Percentiles rank a stretch among this genome's conserved stretches.
Conservation (phyloP, 2,329 filamentous ascomycete species). For the Chaetomium strumarium region DNA sequence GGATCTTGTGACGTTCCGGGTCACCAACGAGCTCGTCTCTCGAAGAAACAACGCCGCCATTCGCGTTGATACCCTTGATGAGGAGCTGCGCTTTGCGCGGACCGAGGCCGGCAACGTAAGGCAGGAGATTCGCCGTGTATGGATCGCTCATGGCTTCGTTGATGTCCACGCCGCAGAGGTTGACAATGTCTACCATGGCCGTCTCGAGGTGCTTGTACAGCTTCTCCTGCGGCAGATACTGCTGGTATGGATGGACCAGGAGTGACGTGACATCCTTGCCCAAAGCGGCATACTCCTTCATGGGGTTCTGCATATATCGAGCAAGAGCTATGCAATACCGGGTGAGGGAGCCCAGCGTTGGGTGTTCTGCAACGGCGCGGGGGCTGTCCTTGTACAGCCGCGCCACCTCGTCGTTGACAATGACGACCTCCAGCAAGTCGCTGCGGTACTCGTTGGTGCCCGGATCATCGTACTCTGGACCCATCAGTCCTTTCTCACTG, state of each 20-base stretch:
- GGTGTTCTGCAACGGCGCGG: slow-evolving; percentile 72
- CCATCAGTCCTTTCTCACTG: slow-evolving; percentile 67
- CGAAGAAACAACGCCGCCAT: slow-evolving; percentile 78
- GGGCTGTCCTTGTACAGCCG: slow-evolving; percentile 89
- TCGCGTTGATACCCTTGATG: slow-evolving; percentile 84
- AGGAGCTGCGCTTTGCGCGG: slow-evolving; percentile 83
- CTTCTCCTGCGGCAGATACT: slow-evolving; percentile 81
- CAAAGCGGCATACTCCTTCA: slow-evolving; percentile 93
- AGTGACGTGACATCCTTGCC: slow-evolving; percentile 83
- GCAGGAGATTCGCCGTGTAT: slow-evolving; percentile 80
- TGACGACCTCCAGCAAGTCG: slow-evolving; percentile 78
- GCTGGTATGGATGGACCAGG: slow-evolving; percentile 83
- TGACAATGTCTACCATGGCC: slow-evolving; percentile 98
- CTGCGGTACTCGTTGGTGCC: slow-evolving; percentile 70
- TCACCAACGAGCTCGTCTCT: slow-evolving; percentile 86
- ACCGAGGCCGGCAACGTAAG: slow-evolving; percentile 85
- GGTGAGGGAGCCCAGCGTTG: slow-evolving; percentile 68
- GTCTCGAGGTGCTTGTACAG: slow-evolving; percentile 81
- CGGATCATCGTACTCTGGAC: slow-evolving; percentile 73
- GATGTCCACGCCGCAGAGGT: slow-evolving; percentile 90
- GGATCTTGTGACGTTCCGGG: slow-evolving; percentile 67
- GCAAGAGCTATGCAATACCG: slow-evolving; percentile 87
- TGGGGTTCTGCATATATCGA: slow-evolving; percentile 87
- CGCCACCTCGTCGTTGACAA: slow-evolving; percentile 97
- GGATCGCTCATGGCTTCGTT: slow-evolving; percentile 81